These are phyloP conservation scores for Penicillium malachiteum DNA, from an alignment of 495 filamentous ascomycete species.

Conservation along the genomic window DNA sequence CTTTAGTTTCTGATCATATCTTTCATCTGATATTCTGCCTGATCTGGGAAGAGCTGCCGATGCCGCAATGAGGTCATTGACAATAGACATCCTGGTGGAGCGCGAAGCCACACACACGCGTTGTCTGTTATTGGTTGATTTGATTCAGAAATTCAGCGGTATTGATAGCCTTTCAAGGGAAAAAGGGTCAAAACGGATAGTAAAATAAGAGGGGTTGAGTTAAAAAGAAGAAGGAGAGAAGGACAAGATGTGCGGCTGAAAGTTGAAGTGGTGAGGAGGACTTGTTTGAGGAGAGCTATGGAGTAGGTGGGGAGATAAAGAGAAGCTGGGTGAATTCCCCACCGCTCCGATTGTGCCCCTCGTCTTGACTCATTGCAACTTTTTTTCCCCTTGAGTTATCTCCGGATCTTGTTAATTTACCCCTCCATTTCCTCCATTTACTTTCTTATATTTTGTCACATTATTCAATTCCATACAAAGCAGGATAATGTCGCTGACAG, in stretches of 20 bases:
- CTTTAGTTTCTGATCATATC: constrained; percentile 32
- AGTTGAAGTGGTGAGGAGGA: background rate
- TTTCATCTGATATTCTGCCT: constrained; percentile 13
- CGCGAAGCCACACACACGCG: background rate
- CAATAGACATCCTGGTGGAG: background rate
- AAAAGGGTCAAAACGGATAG: no score
- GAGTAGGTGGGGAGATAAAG: no score
- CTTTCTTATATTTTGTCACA: no score
- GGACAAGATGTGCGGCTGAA: background rate
- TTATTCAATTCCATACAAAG: background rate
- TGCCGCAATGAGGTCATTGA: background rate
- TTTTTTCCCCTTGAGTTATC: no score
- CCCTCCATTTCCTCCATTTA: background rate
- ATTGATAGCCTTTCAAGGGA: no score
- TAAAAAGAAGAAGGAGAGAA: no score
- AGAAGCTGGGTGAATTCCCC: background rate
- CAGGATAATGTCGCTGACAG: constrained; percentile 69
- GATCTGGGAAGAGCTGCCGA: background rate
- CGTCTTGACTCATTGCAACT: constrained; percentile 5
- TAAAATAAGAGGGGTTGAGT: no score
- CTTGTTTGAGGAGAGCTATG: background rate
- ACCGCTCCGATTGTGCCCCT: background rate
- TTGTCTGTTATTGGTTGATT: background rate
- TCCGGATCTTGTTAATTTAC: background rate
- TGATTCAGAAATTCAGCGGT: background rate